Evolutionary conservation across 495 filamentous ascomycete species (phyloP).

Genomic region (Penicillium cataractarum): DNA sequence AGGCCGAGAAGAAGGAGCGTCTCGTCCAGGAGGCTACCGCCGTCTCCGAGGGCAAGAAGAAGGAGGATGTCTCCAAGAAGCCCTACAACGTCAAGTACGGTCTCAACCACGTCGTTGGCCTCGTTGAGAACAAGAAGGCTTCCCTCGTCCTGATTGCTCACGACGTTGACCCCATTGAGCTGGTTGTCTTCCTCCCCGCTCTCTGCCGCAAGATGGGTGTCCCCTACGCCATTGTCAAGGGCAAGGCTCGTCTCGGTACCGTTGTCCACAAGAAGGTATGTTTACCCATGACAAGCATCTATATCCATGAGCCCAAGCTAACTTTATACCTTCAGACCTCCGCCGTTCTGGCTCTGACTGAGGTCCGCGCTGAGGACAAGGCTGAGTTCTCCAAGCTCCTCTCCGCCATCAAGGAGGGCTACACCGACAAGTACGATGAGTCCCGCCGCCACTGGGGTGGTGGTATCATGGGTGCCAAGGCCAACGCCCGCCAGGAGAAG

Average conservation of each 20-base stretch:
- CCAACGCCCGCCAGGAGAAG: conserved; percentile 89
- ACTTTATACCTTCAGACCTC: conserved; percentile 61
- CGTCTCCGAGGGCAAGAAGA: conserved; percentile 98
- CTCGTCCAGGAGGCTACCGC: conserved; percentile 96
- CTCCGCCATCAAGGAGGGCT: conserved; percentile 96
- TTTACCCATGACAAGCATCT: not conserved
- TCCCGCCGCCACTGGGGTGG: conserved; percentile 95
- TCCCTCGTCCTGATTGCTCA: conserved; percentile 96
- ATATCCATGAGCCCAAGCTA: not conserved
- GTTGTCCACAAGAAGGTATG: conserved; percentile 93
- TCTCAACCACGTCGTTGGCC: conserved; percentile 98
- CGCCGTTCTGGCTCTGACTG: conserved; percentile 92
- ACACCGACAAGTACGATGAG: conserved; percentile 94
- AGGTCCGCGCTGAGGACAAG: conserved; percentile 98
- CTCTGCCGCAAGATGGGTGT: conserved; percentile 99
- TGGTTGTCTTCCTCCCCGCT: conserved; percentile 98
- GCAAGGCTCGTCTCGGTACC: conserved; percentile 97
- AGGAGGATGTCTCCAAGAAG: conserved; percentile 99
- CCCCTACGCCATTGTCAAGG: conserved; percentile 98
- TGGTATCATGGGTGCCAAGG: conserved; percentile 99
- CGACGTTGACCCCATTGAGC: conserved; percentile 99
- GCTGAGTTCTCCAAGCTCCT: conserved; percentile 94
- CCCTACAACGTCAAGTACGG: conserved; percentile 99
- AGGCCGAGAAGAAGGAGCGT: conserved; percentile 99
- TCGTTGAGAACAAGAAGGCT: conserved; percentile 99